Percentiles rank a stretch among this genome's conserved stretches.
Evolutionary conservation across 2,329 filamentous ascomycete genomes (phyloP).

Genomic region (Hymenoscyphus linearis): DNA sequence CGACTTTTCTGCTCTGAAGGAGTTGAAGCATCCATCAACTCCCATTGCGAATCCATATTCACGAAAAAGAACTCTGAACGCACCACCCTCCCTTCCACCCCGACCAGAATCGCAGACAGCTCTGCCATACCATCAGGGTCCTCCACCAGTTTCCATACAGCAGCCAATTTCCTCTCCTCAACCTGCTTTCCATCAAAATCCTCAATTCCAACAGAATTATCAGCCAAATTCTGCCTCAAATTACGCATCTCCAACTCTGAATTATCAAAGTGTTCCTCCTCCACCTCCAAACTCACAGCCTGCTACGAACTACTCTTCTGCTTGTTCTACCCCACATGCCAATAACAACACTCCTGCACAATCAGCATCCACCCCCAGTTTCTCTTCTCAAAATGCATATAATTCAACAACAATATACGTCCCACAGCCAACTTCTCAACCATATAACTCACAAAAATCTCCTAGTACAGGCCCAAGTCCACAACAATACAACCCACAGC

Average conservation of each 20-base stretch:
- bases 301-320: background rate
- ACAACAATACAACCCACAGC: background rate
- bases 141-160: background rate
- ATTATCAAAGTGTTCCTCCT: background rate
- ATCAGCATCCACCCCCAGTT: background rate
- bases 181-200: background rate
- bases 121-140: background rate
- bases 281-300: background rate
- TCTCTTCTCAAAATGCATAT: background rate
- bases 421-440: background rate
- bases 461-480: background rate
- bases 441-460: background rate
- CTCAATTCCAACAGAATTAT: background rate
- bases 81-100: background rate
- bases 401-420: background rate
- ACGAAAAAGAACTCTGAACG: background rate
- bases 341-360: background rate
- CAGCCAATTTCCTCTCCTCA: background rate
- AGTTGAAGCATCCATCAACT: slow-evolving; percentile 4
- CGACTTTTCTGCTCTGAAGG: background rate
- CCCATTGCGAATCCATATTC: background rate
- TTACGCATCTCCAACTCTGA: background rate
- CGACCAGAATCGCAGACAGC: background rate
- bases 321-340: background rate
- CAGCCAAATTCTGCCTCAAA: background rate